phyloP scores from a whole-genome alignment of 108 stramenopile species.

The Cyclostephanos tholiformis region DNA sequence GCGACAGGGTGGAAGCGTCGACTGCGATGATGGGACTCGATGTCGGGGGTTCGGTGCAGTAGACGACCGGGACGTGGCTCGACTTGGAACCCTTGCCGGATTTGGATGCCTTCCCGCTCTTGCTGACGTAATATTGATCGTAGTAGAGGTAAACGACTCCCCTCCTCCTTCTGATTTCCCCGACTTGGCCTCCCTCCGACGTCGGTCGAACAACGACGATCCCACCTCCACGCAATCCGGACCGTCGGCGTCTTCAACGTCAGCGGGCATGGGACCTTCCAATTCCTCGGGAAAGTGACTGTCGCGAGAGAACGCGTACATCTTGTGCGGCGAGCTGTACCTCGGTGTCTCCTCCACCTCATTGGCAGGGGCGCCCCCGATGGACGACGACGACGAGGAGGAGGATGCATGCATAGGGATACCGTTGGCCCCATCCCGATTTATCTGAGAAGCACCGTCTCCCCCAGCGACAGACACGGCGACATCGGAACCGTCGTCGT shows the following conservation, averaged over 20 bases:
- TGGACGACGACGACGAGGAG: too few species aligned
- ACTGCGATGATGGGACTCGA: neutral
- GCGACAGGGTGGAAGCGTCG: neutral
- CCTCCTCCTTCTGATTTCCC: neutral
- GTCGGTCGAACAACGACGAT: neutral
- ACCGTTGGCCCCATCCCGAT: too few species aligned
- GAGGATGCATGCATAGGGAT: too few species aligned
- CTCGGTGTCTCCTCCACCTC: neutral
- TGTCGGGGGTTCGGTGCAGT: neutral
- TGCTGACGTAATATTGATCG: neutral
- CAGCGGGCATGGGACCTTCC: neutral
- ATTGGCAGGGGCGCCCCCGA: too few species aligned
- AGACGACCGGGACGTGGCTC: neutral
- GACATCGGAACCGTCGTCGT: too few species aligned
- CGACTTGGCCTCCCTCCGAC: neutral
- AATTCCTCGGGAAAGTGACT: neutral
- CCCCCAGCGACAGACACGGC: too few species aligned
- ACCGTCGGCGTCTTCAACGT: neutral
- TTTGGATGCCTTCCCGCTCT: neutral
- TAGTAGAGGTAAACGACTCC: neutral
- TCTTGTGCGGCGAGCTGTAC: neutral
- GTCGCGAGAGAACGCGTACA: neutral
- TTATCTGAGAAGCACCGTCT: too few species aligned
- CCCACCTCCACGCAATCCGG: neutral
- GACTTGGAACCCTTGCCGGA: neutral